Evolutionary conservation across 805 yeast species (phyloP).

Genomic region (Candida wancherniae): DNA sequence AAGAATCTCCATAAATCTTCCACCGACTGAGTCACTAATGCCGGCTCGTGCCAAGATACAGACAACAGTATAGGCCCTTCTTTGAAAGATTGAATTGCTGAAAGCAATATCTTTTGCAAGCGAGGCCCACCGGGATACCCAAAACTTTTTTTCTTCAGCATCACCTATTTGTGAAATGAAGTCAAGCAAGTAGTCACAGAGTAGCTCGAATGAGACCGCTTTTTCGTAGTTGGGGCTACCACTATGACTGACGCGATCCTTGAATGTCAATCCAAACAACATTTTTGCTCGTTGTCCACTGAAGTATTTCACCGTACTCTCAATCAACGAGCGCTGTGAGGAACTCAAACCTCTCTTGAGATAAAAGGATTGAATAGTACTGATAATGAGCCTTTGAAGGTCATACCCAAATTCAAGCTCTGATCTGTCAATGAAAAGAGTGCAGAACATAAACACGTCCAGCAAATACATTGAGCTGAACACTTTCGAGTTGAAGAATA

Average conservation of each 20-base stretch:
- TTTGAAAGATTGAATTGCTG: slow-evolving; percentile 54
- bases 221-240: slow-evolving; percentile 34
- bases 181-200: slow-evolving; percentile 51
- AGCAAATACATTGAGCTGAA: slow-evolving; percentile 63
- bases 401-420: slow-evolving; percentile 54
- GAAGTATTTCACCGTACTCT: slow-evolving; percentile 42
- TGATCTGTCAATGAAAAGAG: slow-evolving; percentile 53
- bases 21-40: slow-evolving; percentile 49
- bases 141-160: slow-evolving; percentile 43
- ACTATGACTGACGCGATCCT: slow-evolving; percentile 37
- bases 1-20: slow-evolving; percentile 26
- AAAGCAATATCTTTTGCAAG: slow-evolving; percentile 62
- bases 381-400: slow-evolving; percentile 57
- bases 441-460: slow-evolving; percentile 63
- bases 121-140: slow-evolving; percentile 65
- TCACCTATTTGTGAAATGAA: slow-evolving; percentile 49
- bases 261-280: slow-evolving; percentile 59
- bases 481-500: slow-evolving; percentile 65
- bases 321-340: slow-evolving; percentile 37
- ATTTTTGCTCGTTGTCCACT: slow-evolving; percentile 63
- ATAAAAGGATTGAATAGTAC: slow-evolving; percentile 65
- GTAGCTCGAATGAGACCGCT: slow-evolving; percentile 49
- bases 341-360: slow-evolving; percentile 49
- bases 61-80: slow-evolving; percentile 61
- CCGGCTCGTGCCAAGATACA: slow-evolving; percentile 66